Evolutionary conservation across 331 rosid genomes (phyloP), one percentile per base, ranked within the genome.

Genomic region (Telfairia occidentalis): DNA sequence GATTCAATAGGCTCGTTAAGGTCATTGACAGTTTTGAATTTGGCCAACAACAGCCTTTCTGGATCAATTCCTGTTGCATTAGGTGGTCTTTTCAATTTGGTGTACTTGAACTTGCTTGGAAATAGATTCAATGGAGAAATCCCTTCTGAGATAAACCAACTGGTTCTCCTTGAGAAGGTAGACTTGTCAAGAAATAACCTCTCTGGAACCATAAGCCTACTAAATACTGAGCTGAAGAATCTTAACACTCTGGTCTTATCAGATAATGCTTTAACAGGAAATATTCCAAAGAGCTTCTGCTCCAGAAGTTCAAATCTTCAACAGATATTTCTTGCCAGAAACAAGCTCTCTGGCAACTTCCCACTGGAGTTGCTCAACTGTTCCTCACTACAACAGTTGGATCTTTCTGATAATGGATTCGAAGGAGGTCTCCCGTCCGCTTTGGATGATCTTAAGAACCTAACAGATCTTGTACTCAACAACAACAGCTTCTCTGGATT

Each of bases 1-100:
- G 80, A 85, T 73, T 79, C 90, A 28, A 37, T 88, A 32, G 96
- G 93, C 77, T 86, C 83, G 19, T 87, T 95, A 24, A 78, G 73
- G 74, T 79, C 92, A 53, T 76, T 95, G 61, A 80, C 79, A 58
- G 79, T 86, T 74, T 81, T 95, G 77, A 95, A 95, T 73, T 82
- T 95, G 21, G 99, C 96, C 24, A 95, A 95, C 78, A 95, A 95
- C 81, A 83, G 81, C 78, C 81, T 95, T 30, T 88, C 96, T 77
- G 99, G 97, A 24, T 72, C 87, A 54, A 92, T 95, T 83, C 97
- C 99, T 35, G 49, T 26, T 13, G 75, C 83, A 35, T 77, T 95
- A 53, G 79, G 90, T 63, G 78, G 48, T 32, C 91, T 95, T 66
- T 83, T 81, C 76, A 88, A 83, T 57, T 81, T 91, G 84, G 80